phyloP scores from a whole-genome alignment of 805 yeast genomes.

The Starmerella bacillaris region DNA sequence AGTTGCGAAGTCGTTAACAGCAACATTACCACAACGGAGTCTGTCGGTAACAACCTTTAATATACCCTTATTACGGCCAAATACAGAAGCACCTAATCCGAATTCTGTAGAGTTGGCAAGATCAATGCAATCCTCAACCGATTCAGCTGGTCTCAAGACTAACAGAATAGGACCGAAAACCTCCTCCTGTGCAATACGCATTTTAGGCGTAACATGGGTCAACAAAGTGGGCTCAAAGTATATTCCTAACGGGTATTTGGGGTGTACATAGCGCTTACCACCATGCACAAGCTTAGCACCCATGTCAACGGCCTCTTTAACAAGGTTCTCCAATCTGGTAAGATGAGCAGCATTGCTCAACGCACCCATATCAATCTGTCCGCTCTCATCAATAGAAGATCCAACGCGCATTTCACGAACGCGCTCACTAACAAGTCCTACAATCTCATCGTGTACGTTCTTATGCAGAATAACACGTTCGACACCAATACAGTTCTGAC shows the following conservation, averaged over 20 bases:
- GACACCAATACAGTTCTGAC: conserved; percentile 95
- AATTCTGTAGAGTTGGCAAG: conserved; percentile 71
- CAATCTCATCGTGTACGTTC: conserved; percentile 44
- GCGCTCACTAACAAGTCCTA: conserved; percentile 37
- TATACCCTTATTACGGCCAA: conserved; percentile 43
- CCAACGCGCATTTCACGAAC: conserved; percentile 57
- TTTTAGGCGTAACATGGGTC: conserved; percentile 56
- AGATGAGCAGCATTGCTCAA: conserved; percentile 69
- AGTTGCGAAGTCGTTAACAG: conserved; percentile 95
- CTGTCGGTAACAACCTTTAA: conserved; percentile 46
- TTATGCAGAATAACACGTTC: conserved; percentile 69
- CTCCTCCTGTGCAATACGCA: conserved; percentile 74
- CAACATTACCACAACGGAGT: conserved; percentile 75
- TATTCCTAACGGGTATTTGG: conserved; percentile 88
- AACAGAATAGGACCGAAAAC: conserved; percentile 87
- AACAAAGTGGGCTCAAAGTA: conserved; percentile 81
- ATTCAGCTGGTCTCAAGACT: conserved; percentile 46
- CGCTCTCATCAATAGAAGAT: conserved; percentile 77
- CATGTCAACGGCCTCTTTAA: conserved; percentile 51
- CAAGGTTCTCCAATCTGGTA: conserved; percentile 42
- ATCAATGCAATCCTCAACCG: conserved; percentile 47
- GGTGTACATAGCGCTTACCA: conserved; percentile 66
- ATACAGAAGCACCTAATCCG: conserved; percentile 85
- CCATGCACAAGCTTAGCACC: conserved; percentile 77
- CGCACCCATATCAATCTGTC: conserved; percentile 92